Base-by-base conservation (phyloP, 2,329 filamentous ascomycete genomes). In the Blastomyces gilchristii region DNA sequence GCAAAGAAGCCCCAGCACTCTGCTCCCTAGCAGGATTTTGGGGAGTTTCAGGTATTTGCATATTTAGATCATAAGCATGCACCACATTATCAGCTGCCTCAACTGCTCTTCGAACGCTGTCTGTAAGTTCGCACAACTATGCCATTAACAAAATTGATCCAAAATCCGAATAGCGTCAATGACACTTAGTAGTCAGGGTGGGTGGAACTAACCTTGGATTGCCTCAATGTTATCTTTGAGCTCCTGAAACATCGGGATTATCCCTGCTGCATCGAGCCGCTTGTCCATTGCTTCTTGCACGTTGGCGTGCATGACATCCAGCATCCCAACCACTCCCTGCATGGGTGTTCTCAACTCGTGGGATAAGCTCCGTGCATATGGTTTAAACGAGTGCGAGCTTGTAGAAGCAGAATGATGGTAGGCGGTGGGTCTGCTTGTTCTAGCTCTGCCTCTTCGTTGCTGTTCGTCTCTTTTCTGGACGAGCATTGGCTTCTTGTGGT, bases 21-120 rank as follows among this genome's bases (percentile, higher is more conserved):
- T 76, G 74, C 52, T 71, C 71, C 9, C 77, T 75, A 18, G 71
- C 63, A 31, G 75, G 77, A 45, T 77, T 76, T 54, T 78, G 73
- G 8, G 83, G 84, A 14, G 82, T 84, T 66, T 87, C 84, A n/a
- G 87, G 87, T 52, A 90, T 81, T 68, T 87, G 84, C 85, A 89
- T 87, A 69, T 89, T 87, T 74, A 89, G 83, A 69, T 89, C 87
- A 68, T 89, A 89, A 14, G 87, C 87, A 73, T 89, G 86, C 11
- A 90, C 87, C 22, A 90, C 86, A 68, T 90, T 90, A 71, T 90
- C 87, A 8, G 87, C 87, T 25, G 87, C 87, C 73, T 89, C 87
- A 3, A 90, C 85, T 1, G 87, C 87, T 64, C 87, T 80, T 70
- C 86, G 82, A 62, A 87, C 87, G 71, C 86, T 89, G 70, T 89